phyloP scores from a whole-genome alignment of 129 eudicot species.

The Pulicaria dysenterica region DNA sequence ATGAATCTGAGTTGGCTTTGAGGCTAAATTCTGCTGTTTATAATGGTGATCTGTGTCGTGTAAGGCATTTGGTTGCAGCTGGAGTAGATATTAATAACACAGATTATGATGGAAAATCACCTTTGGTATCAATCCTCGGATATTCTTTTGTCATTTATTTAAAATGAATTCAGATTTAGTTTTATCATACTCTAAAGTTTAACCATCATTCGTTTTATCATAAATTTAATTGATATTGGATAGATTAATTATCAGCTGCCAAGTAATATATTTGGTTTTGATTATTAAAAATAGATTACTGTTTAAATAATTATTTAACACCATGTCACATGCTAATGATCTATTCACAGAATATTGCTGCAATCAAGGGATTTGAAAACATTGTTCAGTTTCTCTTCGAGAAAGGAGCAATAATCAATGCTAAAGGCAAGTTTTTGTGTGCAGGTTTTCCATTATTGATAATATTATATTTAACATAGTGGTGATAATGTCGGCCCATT shows the following conservation, averaged over 20 bases:
- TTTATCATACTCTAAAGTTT: not conserved
- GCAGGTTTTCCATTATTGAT: not conserved
- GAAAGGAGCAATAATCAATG: constrained; percentile 44
- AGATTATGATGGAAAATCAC: constrained; percentile 70
- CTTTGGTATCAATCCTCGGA: constrained; percentile 51
- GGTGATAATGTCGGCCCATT: not conserved
- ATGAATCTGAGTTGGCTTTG: constrained; percentile 58
- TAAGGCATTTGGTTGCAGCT: constrained; percentile 54
- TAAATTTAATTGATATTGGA: not conserved
- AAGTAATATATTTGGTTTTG: not conserved
- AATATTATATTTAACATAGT: not conserved
- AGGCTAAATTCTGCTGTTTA: constrained; percentile 62
- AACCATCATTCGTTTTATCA: not conserved
- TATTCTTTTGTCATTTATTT: not conserved
- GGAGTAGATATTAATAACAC: constrained; percentile 60
- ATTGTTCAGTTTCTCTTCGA: constrained; percentile 53
- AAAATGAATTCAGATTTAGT: not conserved
- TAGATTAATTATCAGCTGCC: not conserved
- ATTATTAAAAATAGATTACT: not conserved
- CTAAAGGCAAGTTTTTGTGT: constrained; percentile 40
- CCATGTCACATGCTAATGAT: not conserved
- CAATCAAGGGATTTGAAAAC: constrained; percentile 62
- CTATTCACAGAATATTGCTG: constrained; percentile 59
- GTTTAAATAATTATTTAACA: constrained; percentile 1
- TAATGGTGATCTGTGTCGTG: constrained; percentile 51